These are phyloP conservation scores for Eucalyptus globulus DNA, from an alignment of 345 rosid species.

Conservation along the genomic window DNA sequence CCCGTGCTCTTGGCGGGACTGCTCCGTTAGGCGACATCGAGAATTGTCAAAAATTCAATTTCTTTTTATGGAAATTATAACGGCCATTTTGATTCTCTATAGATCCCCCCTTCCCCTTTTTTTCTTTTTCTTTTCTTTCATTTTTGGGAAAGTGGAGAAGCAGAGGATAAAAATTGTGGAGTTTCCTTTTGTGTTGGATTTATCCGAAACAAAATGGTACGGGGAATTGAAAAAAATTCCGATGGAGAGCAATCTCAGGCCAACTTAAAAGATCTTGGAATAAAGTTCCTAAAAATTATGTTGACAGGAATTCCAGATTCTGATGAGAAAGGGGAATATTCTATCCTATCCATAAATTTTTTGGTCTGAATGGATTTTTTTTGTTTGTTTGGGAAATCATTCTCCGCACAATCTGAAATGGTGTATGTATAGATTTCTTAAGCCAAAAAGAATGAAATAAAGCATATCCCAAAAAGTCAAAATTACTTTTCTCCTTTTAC, in stretches of 20 bases:
- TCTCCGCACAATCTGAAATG: accelerated
- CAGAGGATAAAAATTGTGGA: background rate
- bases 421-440: background rate
- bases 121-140: accelerated
- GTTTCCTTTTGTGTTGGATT: background rate
- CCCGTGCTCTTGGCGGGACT: background rate
- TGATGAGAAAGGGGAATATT: background rate
- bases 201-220: background rate
- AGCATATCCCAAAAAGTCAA: background rate
- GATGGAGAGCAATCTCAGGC: background rate
- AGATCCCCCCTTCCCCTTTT: background rate
- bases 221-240: background rate
- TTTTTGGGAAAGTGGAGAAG: background rate
- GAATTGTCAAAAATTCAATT: background rate
- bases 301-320: background rate
- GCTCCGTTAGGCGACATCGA: background rate
- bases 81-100: background rate
- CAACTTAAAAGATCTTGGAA: background rate
- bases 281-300: background rate
- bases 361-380: background rate
- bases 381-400: background rate
- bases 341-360: background rate
- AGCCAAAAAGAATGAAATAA: background rate
- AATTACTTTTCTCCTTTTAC: background rate
- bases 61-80: background rate